Base-by-base conservation (phyloP, 257 asterid genomes). In the Solanum sejunctum region DNA sequence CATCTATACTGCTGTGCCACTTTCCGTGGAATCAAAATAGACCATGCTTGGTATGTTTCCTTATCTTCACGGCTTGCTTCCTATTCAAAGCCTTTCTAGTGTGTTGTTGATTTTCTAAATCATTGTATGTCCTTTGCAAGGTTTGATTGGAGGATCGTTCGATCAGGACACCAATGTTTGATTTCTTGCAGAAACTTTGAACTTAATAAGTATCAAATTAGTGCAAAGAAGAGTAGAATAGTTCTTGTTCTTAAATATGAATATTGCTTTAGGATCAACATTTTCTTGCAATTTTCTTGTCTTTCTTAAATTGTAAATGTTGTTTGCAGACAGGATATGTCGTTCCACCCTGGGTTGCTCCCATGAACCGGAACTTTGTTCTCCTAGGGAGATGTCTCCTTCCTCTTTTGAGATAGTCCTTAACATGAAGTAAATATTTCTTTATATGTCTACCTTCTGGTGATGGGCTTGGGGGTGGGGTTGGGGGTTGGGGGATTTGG, bases 21-120 rank as follows among this genome's bases (percentile, higher is more conserved):
- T 91, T 61, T 43, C 89, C 1, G 51, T 91, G 58, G 98, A 92
- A 87, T 87, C 93, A 70, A 89, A 84, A 89, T 93, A 88, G 89
- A 60, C 23, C 57, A 84, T 73, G 39, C 21, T 70, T 3, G 90
- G 92, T 90, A 92, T 66, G 87, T 13, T 86, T 72, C 52, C 17
- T 71, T 17, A 57, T 39, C 78, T 83, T 61, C 69, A 63, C 85
- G 10, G 10, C n/a, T 82, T 60, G 12, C 69, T 57, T 7, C 41
- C 52, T 26, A 16, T 32, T 28, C 49, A 26, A 21, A 20, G 49
- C 83, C 83, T 77, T 84, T 49, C 73, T 84, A 39, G 52, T 52
- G 79, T 82, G 63, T 32, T 67, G 73, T 87, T 84, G 63, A 80
- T 86, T 64, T 55, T 45, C 51, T 88, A 32, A 73, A 72, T 23